Evolutionary conservation across 139 green algal genomes (phyloP).

Genomic region (Chlorella sp.): DNA sequence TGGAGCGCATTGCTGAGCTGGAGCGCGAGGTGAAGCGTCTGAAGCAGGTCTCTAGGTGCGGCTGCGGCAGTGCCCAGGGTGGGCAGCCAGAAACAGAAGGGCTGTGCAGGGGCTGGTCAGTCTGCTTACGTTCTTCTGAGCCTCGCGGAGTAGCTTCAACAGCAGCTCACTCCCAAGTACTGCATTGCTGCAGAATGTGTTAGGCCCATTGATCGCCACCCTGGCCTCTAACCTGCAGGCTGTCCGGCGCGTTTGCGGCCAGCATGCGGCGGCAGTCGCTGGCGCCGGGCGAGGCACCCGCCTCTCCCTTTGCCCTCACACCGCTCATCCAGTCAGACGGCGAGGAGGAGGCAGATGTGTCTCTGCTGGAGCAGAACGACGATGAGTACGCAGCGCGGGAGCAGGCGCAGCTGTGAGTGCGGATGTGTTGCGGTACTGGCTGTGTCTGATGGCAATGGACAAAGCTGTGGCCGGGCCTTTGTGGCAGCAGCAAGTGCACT

Average conservation of each 20-base stretch:
- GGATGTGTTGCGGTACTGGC: no score
- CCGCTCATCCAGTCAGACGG: background rate
- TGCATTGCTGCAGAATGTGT: no score
- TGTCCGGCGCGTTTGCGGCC: constrained; percentile 41
- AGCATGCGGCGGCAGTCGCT: constrained; percentile 34
- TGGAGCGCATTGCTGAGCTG: constrained; percentile 69
- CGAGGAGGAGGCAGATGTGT: background rate
- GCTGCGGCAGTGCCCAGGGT: background rate
- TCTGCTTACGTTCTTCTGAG: no score
- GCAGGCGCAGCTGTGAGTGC: constrained; percentile 42
- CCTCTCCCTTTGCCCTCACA: background rate
- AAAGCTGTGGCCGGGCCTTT: no score
- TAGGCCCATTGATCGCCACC: no score
- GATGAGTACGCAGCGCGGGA: constrained; percentile 54
- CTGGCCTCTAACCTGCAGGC: constrained; percentile 20
- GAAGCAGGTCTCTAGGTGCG: constrained; percentile 45
- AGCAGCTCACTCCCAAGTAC: no score
- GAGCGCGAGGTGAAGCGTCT: constrained; percentile 68
- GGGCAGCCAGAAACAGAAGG: no score
- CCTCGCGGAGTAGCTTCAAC: no score
- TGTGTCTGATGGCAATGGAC: no score
- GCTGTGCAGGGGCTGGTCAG: no score
- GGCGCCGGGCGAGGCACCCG: background rate
- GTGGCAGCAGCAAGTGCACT: no score
- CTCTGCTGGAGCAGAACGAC: constrained; percentile 48